phyloP scores from a whole-genome alignment of 2,329 filamentous ascomycete genomes.

The Hymenoscyphus albidus region DNA sequence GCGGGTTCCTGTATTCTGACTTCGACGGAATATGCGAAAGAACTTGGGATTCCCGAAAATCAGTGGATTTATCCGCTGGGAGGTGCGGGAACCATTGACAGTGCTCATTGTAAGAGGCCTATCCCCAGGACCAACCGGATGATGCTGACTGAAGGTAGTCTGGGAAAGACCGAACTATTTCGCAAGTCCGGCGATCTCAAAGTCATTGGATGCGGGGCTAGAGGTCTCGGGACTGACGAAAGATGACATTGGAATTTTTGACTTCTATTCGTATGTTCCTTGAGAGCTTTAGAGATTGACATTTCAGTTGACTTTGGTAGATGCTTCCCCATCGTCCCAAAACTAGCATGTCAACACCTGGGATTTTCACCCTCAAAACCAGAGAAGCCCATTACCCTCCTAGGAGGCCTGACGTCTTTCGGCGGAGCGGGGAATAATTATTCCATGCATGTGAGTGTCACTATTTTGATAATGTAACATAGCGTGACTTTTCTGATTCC shows the following conservation, averaged over 20 bases:
- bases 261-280: constrained; percentile 57
- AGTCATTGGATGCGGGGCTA: constrained; percentile 53
- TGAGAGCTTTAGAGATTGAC: neutral
- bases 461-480: neutral
- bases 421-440: constrained; percentile 70
- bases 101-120: constrained; percentile 45
- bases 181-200: constrained; percentile 54
- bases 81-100: constrained; percentile 59
- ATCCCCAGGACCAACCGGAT: constrained; percentile 1
- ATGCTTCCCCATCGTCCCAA: constrained; percentile 67
- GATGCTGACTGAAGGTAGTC: constrained; percentile 39
- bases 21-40: constrained; percentile 49
- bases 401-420: constrained; percentile 65
- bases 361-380: constrained; percentile 45
- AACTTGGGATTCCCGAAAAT: constrained; percentile 50
- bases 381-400: constrained; percentile 53
- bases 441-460: constrained; percentile 55
- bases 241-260: constrained; percentile 55
- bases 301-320: constrained; percentile 35
- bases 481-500: neutral
- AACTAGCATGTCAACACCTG: constrained; percentile 59
- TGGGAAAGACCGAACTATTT: constrained; percentile 59
- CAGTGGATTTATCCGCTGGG: constrained; percentile 63
- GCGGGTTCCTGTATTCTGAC: constrained; percentile 59
- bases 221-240: constrained; percentile 43